These are phyloP conservation scores for Psophocarpus tetragonolobus DNA, from an alignment of 306 rosid species.

Conservation along the genomic window DNA sequence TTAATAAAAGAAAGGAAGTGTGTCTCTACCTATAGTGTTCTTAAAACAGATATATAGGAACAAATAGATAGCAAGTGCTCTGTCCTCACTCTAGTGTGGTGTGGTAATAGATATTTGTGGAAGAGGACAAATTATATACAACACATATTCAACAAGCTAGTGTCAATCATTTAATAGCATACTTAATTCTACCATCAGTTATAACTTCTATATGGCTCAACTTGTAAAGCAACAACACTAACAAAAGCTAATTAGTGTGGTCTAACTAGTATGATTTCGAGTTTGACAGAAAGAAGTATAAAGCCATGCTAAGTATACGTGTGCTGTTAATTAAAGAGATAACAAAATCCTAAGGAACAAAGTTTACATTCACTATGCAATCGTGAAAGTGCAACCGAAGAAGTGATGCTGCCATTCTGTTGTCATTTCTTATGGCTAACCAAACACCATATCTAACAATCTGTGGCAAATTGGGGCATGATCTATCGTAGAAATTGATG, in stretches of 20 bases:
- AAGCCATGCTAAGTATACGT: not conserved
- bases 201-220: not conserved
- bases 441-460: constrained; percentile 48
- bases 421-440: constrained; percentile 54
- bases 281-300: not conserved
- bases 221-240: not conserved
- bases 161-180: not conserved
- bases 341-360: not conserved
- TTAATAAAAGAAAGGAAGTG: not conserved
- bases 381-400: constrained; percentile 82
- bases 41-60: not conserved
- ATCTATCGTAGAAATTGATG: constrained; percentile 45
- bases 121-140: not conserved
- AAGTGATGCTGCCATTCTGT: constrained; percentile 72
- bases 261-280: not conserved
- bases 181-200: not conserved
- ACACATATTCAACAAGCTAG: not conserved
- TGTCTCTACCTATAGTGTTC: not conserved
- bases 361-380: constrained; percentile 61
- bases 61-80: not conserved
- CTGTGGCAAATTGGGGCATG: constrained; percentile 53
- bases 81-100: too few relatives aligned
- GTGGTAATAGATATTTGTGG: not conserved
- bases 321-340: not conserved
- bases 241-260: not conserved